Evolutionary conservation across 164 flowering plant species (phyloP), one percentile per base, ranked within the genome.

Genomic region (Vitis labrusca): DNA sequence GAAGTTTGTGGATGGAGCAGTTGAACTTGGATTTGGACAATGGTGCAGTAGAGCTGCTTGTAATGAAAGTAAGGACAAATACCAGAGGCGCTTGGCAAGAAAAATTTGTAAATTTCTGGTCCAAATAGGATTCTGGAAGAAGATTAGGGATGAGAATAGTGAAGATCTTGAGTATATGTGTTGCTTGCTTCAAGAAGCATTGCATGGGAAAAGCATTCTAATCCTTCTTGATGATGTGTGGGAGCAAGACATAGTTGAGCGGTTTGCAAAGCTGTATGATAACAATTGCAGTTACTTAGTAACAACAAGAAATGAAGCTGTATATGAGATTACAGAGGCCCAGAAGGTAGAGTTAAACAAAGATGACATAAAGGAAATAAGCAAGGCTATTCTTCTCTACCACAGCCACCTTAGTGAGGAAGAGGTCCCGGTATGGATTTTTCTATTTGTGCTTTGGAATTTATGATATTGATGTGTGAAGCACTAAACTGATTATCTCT

Each of bases 161-260:
- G 76, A 71, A 50, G 85, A 84, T 65, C 85, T 81, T 65, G 87
- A 84, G 44, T 72, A 78, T 58, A 59, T 80, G 8, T 81, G 80
- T 64, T 76, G 61, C 67, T 70, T 78, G 80, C 85, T 84, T 71
- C 87, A 84, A 78, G 85, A 84, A 74, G 85, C 87, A 5, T 78
- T 84, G 70, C 53, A 55, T 68, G 87, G 83, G 55, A 84, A 78
- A 66, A 77, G 81, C 71, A 67, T 84, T 61, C 68, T 84, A 27
- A 63, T 84, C 65, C 73, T 84, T 61, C 83, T 81, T 23, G 87
- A 84, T 84, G 87, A 84, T 76, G 87, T 81, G 57, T 84, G 87
- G 87, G 87, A 84, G 73, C 87, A 84, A 73, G 87, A 84, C 62
- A 81, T 84, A 63, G 82, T 84, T 51, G 82, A 81, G 65, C 65